Conservation (phyloP, 768 basidiomycete genomes). For the Serpula lacrymans region DNA sequence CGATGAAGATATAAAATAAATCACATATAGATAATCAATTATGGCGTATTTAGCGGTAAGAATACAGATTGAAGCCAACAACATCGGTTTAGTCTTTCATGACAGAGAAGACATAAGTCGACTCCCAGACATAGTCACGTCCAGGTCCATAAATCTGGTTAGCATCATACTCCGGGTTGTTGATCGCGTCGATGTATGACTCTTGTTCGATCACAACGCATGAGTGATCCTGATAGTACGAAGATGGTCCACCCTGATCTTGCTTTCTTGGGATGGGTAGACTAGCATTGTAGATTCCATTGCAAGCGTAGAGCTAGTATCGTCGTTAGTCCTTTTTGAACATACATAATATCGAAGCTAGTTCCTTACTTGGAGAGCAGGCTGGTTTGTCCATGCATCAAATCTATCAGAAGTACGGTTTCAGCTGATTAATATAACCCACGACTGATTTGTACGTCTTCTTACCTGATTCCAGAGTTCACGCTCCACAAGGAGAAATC, state of each 20-base stretch:
- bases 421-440: not conserved
- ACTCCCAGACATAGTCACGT: constrained; percentile 36
- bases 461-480: constrained; percentile 43
- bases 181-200: constrained; percentile 44
- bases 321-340: not conserved
- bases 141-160: constrained; percentile 42
- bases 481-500: constrained; percentile 42
- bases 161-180: constrained; percentile 42
- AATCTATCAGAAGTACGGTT: constrained; percentile 30
- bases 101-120: constrained; percentile 38
- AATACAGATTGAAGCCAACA: too few species aligned
- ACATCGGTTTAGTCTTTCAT: constrained; percentile 4
- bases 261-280: constrained; percentile 39
- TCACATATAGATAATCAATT: too few species aligned
- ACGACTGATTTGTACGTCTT: not conserved
- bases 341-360: not conserved
- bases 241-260: constrained; percentile 37
- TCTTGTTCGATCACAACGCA: constrained; percentile 45
- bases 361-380: constrained; percentile 37
- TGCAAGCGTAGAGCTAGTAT: constrained; percentile 39
- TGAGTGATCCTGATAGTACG: constrained; percentile 35
- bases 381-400: constrained; percentile 43
- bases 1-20: too few species aligned
- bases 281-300: constrained; percentile 34
- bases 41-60: too few species aligned